Evolutionary conservation across 2,329 filamentous ascomycete genomes (phyloP).

Genomic region (Ascochyta rabiei): DNA sequence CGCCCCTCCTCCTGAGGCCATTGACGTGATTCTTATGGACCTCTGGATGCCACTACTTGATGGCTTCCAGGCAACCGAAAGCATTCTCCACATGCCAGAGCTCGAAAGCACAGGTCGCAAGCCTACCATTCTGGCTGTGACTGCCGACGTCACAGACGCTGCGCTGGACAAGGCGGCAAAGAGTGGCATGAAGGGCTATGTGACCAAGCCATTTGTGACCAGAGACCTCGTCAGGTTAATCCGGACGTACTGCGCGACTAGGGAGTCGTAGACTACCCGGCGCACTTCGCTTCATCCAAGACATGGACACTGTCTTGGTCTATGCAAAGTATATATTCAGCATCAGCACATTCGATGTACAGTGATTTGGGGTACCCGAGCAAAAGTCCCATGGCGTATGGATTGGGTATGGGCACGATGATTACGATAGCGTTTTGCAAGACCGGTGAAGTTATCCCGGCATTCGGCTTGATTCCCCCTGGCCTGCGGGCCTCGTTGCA

Average conservation of each 20-base stretch:
- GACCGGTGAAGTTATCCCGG: conserved; percentile 14
- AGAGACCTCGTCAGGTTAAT: conserved; percentile 67
- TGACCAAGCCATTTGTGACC: conserved; percentile 71
- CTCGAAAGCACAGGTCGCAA: conserved; percentile 38
- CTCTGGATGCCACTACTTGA: conserved; percentile 79
- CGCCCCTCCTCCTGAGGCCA: conserved; percentile 40
- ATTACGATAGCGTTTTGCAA: conserved; percentile 26
- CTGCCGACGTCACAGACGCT: conserved; percentile 69
- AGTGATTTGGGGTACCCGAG: conserved; percentile 2
- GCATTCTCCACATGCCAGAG: conserved; percentile 61
- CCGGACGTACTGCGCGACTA: conserved; percentile 50
- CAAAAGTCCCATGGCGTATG: conserved; percentile 14
- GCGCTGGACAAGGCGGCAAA: conserved; percentile 65
- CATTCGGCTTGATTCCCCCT: conserved; percentile 18
- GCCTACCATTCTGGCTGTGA: conserved; percentile 65
- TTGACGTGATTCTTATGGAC: conserved; percentile 74
- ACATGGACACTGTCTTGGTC: conserved; percentile 8
- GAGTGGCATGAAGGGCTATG: conserved; percentile 70
- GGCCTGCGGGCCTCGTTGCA: conserved; percentile 12
- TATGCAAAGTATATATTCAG: conserved; percentile 15
- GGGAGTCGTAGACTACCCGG: conserved; percentile 6
- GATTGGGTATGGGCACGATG: conserved; percentile 21
- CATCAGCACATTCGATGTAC: conserved; percentile 17
- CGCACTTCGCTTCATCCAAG: conserved; percentile 11
- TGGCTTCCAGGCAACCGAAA: conserved; percentile 70